A percentile compares a stretch with the other conserved stretches of the same genome.
phyloP scores from a whole-genome alignment of 768 basidiomycete species.

The Terana coerulea region DNA sequence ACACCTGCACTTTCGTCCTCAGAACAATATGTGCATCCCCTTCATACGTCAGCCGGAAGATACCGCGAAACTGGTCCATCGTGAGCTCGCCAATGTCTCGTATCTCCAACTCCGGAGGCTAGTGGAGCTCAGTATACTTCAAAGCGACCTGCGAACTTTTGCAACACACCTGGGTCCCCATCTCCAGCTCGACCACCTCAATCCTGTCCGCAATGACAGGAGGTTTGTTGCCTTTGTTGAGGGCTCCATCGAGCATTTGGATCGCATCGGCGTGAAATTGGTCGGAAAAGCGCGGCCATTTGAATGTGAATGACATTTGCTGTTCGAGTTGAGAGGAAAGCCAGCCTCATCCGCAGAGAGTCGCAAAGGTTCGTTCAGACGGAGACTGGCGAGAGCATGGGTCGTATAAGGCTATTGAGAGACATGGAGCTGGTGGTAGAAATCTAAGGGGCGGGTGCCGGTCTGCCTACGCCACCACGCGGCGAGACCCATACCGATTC shows the following conservation, averaged over 20 bases:
- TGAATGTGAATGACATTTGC: conserved; percentile 83
- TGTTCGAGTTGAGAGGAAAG: conserved; percentile 7
- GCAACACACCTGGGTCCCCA: conserved; percentile 87
- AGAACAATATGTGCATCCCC: conserved; percentile 89
- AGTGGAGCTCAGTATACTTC: not conserved
- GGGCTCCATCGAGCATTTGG: conserved; percentile 93
- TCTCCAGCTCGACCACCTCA: conserved; percentile 97
- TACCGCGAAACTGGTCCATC: conserved; percentile 92
- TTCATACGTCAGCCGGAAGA: conserved; percentile 90
- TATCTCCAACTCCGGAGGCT: conserved; percentile 97
- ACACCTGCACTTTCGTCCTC: conserved; percentile 89
- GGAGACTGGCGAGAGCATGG: not conserved
- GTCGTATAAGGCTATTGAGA: not conserved
- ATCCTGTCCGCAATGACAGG: conserved; percentile 97
- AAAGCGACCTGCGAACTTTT: not conserved
- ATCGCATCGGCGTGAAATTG: conserved; percentile 96
- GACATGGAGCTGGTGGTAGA: conserved; percentile 3
- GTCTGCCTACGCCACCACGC: conserved; percentile 7
- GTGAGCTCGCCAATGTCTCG: conserved; percentile 97
- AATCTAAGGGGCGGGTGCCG: conserved; percentile 6
- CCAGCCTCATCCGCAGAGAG: conserved; percentile 8
- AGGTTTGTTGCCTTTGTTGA: conserved; percentile 96
- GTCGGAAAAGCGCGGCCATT: conserved; percentile 97
- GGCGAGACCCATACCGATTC: conserved; percentile 3
- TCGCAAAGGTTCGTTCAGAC: not conserved